A percentile compares a stretch with the other conserved stretches of the same genome.
These are phyloP conservation scores for Venustampulla echinocandica DNA, from an alignment of 495 filamentous ascomycete genomes.

Conservation along the genomic window DNA sequence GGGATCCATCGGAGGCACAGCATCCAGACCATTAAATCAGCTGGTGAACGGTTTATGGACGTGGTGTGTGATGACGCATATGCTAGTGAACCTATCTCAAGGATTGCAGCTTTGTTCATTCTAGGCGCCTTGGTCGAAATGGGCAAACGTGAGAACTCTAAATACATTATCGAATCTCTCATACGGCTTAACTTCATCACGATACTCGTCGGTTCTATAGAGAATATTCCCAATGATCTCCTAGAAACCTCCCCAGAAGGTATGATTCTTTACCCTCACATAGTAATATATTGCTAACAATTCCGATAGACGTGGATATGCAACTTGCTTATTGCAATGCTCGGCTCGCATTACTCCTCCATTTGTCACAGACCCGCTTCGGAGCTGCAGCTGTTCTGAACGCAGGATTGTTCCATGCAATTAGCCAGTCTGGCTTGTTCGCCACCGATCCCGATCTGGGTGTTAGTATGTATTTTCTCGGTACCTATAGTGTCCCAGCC, in stretches of 20 bases:
- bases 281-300: constrained; percentile 15
- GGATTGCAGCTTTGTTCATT: constrained; percentile 70
- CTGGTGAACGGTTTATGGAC: constrained; percentile 72
- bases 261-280: constrained; percentile 18
- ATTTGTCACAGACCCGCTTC: constrained; percentile 66
- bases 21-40: constrained; percentile 63
- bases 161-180: constrained; percentile 66
- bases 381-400: constrained; percentile 78
- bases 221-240: constrained; percentile 58
- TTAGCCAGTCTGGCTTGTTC: constrained; percentile 74
- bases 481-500: constrained; percentile 13
- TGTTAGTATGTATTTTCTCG: constrained; percentile 46
- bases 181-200: constrained; percentile 81
- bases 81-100: constrained; percentile 67
- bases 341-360: constrained; percentile 73
- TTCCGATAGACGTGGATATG: constrained; percentile 21
- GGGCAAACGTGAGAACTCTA: constrained; percentile 53
- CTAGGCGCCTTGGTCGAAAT: constrained; percentile 63
- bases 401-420: constrained; percentile 76
- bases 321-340: constrained; percentile 57
- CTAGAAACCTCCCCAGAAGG: constrained; percentile 33
- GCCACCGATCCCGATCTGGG: constrained; percentile 89
- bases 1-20: constrained; percentile 42
- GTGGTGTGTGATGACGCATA: constrained; percentile 91
- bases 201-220: constrained; percentile 77